A percentile compares a stretch with the other conserved stretches of the same genome.
phyloP scores from a whole-genome alignment of 2,329 filamentous ascomycete genomes.

The Aphanocladium album region DNA sequence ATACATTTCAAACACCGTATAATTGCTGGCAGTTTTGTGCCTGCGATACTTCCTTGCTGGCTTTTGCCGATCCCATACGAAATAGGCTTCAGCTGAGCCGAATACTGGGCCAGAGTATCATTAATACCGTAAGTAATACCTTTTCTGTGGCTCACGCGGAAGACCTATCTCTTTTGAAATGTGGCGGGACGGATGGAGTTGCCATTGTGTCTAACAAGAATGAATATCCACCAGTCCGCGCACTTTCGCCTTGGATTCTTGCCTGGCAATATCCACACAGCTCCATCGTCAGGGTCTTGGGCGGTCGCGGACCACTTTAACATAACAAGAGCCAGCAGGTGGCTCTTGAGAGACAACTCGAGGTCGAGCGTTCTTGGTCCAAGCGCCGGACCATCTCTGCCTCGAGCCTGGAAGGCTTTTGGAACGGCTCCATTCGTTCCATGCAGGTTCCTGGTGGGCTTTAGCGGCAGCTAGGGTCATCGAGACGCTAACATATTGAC shows the following conservation, averaged over 20 bases:
- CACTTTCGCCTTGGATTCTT: not conserved
- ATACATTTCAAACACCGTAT: too few species aligned
- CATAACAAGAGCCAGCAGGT: not conserved
- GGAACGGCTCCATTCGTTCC: slow-evolving; percentile 16
- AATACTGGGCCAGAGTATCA: not conserved
- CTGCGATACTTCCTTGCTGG: not conserved
- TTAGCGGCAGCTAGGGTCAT: not conserved
- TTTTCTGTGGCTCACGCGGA: not conserved
- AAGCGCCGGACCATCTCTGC: not conserved
- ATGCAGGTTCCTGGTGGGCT: slow-evolving; percentile 1
- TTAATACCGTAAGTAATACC: too few species aligned
- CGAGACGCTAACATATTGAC: not conserved
- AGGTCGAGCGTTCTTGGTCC: not conserved
- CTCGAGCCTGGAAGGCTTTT: slow-evolving; percentile 4
- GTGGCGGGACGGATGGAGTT: not conserved
- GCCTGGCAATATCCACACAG: not conserved
- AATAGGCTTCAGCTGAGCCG: not conserved
- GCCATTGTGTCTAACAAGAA: not conserved
- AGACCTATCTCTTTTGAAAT: not conserved
- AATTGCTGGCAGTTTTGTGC: not conserved
- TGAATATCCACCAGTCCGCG: not conserved
- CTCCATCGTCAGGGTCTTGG: not conserved
- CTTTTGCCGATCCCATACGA: not conserved
- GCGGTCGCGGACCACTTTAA: not conserved
- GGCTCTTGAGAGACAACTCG: not conserved